These are phyloP conservation scores for Pseudogymnoascus sp. DNA, from an alignment of 2,329 filamentous ascomycete species.

Conservation along the genomic window DNA sequence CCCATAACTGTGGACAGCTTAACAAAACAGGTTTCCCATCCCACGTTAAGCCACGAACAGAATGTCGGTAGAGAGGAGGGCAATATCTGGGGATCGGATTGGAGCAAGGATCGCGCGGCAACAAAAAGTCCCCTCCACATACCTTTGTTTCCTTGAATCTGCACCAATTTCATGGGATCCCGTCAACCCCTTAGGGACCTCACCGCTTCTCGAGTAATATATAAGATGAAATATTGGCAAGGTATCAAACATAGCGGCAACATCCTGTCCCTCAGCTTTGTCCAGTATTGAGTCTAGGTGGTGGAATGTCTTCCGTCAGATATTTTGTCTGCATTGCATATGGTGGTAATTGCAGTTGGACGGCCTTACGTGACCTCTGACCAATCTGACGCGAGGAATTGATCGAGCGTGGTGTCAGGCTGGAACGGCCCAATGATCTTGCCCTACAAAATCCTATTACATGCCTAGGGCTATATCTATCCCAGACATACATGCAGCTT, in stretches of 20 bases:
- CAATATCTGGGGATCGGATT: conserved; percentile 5
- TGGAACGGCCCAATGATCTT: conserved; percentile 4
- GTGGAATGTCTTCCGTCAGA: not conserved
- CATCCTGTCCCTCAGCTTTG: not conserved
- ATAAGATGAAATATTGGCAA: conserved; percentile 7
- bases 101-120: conserved; percentile 6
- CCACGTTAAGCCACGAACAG: conserved; percentile 6
- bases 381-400: conserved; percentile 2
- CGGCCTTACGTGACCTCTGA: not conserved
- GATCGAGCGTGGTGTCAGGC: not conserved
- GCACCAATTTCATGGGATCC: not conserved
- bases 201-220: conserved; percentile 4
- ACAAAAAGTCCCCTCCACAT: not conserved
- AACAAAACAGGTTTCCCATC: not conserved
- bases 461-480: conserved; percentile 2
- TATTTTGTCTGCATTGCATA: conserved; percentile 2
- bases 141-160: not conserved
- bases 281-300: not conserved
- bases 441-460: conserved; percentile 3
- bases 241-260: not conserved
- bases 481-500: conserved; percentile 5
- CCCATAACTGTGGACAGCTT: not conserved
- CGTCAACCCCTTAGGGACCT: not conserved
- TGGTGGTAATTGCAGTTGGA: conserved; percentile 6
- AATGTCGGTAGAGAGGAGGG: not conserved